Conservation (phyloP, 2,329 filamentous ascomycete genomes). For the Fusarium pseudocircinatum region DNA sequence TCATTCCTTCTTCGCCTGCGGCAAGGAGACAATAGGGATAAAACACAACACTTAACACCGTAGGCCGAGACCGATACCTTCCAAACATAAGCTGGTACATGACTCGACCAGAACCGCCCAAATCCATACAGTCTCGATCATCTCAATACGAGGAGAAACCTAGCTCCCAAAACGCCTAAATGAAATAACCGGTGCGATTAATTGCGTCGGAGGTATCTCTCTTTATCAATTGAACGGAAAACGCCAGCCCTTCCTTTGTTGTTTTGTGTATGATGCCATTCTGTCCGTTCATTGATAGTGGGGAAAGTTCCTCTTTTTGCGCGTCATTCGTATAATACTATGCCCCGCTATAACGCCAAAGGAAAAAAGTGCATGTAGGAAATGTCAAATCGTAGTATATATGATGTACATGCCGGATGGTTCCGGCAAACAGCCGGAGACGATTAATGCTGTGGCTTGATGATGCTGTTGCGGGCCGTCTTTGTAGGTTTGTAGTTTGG, state of each 20-base stretch:
- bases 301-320: conserved; percentile 39
- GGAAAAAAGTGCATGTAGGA: conserved; percentile 3
- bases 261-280: conserved; percentile 36
- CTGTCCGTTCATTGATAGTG: conserved; percentile 44
- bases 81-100: neutral
- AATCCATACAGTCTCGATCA: conserved; percentile 24
- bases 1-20: conserved; percentile 26
- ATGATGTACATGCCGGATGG: conserved; percentile 38
- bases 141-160: conserved; percentile 9
- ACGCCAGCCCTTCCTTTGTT: conserved; percentile 39
- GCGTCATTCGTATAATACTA: conserved; percentile 34
- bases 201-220: conserved; percentile 41
- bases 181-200: conserved; percentile 35
- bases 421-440: neutral
- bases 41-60: conserved; percentile 25
- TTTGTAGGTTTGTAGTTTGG: conserved; percentile 82
- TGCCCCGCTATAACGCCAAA: conserved; percentile 37
- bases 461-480: conserved; percentile 47
- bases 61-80: neutral
- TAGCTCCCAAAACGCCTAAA: conserved; percentile 9
- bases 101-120: conserved; percentile 31
- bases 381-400: conserved; percentile 7
- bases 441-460: conserved; percentile 24
- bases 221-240: conserved; percentile 45
- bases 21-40: conserved; percentile 20